Base-by-base conservation (phyloP, 2,329 filamentous ascomycete species). In the Aspergillus proliferans region DNA sequence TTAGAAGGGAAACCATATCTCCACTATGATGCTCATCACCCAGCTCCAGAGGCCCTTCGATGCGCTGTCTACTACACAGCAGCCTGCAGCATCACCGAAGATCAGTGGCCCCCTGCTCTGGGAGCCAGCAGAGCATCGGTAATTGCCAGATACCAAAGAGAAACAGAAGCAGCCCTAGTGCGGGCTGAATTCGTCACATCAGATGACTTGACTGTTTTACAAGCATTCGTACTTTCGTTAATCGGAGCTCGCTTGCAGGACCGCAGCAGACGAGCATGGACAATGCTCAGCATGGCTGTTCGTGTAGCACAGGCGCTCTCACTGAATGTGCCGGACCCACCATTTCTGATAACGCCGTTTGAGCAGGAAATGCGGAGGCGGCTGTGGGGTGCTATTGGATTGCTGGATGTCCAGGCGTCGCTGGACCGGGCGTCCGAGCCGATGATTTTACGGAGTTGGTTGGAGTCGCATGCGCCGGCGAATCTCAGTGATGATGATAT, bases 181-280 rank as follows among this genome's bases (percentile, higher is more conserved):
- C 56, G 46, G 19, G 56, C 55, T 1, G 63, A 66, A 36, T 63
- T 64, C 42, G 50, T 66, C n/a, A 61, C 53, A 4, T 65, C 63
- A 2, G 61, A 63, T 34, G 64, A 68, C 33, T 44, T 68, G 19
- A 64, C 63, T 18, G 57, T 66, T 18, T 46, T 68, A 21, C 64
- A 66, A 38, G 64, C 64, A 4, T 68, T 60, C 47, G 55, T 67
- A 6, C 47, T 68, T 3, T 66, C 60, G 21, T 48, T 66, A 42
- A 50, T 61, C n/a, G 57, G 57, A 7, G 54, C 60, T 12, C 59
- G 63, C 15, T 59, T 53, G 4, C 63, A 63, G 48, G 62, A 66
- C 46, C 61, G 64, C 51, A 65, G 57, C 33, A 58, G 64, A 34
- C 56, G 62, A n/a, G 58, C 62, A 6, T 67, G 65, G 64, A 67